phyloP scores from a whole-genome alignment of 352 stramenopile genomes.

The Phytophthora fragariae region DNA sequence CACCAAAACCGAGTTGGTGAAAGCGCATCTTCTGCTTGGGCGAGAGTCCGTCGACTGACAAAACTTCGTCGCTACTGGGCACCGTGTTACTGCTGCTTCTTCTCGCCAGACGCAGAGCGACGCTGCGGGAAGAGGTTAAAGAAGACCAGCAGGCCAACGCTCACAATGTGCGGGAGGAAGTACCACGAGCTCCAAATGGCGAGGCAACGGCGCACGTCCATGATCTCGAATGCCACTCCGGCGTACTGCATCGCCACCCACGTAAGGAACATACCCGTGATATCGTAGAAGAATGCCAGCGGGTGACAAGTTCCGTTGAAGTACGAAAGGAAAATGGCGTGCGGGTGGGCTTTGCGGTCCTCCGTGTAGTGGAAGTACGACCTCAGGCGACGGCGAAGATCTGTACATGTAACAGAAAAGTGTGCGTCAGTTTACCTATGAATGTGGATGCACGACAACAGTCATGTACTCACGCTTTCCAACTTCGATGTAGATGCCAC shows the following conservation, averaged over 20 bases:
- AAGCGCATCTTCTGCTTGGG: constrained; percentile 12
- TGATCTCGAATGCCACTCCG: constrained; percentile 86
- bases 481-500: constrained; percentile 88
- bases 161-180: constrained; percentile 78
- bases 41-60: constrained; percentile 2
- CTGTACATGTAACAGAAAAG: constrained; percentile 31
- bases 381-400: constrained; percentile 75
- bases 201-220: constrained; percentile 78
- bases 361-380: constrained; percentile 90
- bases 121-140: constrained; percentile 68
- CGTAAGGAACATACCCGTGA: constrained; percentile 73
- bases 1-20: constrained; percentile 24
- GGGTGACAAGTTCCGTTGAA: constrained; percentile 77
- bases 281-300: constrained; percentile 83
- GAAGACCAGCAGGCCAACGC: constrained; percentile 65
- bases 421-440: not conserved
- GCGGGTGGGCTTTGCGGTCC: constrained; percentile 77
- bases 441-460: not conserved
- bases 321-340: constrained; percentile 85
- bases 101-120: constrained; percentile 38
- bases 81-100: constrained; percentile 60
- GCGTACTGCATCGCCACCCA: constrained; percentile 90
- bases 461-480: constrained; percentile 66
- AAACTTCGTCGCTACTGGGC: not conserved
- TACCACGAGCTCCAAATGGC: constrained; percentile 85